phyloP scores from a whole-genome alignment of 768 basidiomycete species.

The Suillus occidentalis region DNA sequence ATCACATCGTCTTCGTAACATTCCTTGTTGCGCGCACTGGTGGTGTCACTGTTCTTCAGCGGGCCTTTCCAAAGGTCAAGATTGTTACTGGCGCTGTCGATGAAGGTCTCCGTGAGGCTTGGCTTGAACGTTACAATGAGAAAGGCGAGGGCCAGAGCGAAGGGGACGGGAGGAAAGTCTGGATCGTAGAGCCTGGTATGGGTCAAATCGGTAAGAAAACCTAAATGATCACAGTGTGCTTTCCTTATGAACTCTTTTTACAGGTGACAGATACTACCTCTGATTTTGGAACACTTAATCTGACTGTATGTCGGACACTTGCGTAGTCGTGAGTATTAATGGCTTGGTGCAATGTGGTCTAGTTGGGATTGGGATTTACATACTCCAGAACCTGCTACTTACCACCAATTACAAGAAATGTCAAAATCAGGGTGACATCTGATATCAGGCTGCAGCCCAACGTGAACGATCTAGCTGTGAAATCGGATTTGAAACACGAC shows the following conservation, averaged over 20 bases:
- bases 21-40: conserved; percentile 86
- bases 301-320: background rate
- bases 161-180: conserved; percentile 62
- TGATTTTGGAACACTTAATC: conserved; percentile 1
- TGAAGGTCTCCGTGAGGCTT: conserved; percentile 69
- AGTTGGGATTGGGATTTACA: background rate
- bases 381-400: background rate
- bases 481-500: no score
- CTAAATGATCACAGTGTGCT: background rate
- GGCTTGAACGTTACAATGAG: conserved; percentile 59
- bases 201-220: conserved; percentile 72
- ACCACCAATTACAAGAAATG: no score
- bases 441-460: no score
- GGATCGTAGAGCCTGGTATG: conserved; percentile 87
- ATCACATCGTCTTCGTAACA: conserved; percentile 85
- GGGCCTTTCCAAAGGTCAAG: conserved; percentile 82
- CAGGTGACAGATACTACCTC: conserved; percentile 6
- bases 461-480: no score
- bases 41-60: conserved; percentile 72
- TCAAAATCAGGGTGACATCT: no score
- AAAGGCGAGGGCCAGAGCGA: conserved; percentile 41
- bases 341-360: background rate
- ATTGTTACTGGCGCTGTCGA: conserved; percentile 87
- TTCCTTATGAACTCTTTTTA: background rate
- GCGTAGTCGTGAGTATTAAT: background rate